phyloP scores from a whole-genome alignment of 2,329 filamentous ascomycete species.

The Fusarium devonianum region DNA sequence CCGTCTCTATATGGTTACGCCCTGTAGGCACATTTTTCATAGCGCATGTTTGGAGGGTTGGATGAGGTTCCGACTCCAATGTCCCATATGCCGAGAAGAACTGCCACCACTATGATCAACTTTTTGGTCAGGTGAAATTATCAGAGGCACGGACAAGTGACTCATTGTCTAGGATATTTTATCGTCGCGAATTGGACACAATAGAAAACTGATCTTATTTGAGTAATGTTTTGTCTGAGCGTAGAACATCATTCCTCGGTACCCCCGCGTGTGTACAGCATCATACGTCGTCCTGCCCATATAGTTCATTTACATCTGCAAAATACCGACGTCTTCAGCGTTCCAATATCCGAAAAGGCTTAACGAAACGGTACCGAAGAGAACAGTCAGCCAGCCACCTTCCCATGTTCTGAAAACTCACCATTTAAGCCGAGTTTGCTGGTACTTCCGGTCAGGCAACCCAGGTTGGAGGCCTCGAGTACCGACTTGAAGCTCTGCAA shows the following conservation, averaged over 20 bases:
- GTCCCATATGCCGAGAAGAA: constrained; percentile 92
- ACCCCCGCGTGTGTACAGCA: too few species aligned
- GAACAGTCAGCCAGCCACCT: not conserved
- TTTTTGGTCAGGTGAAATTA: not conserved
- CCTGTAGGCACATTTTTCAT: constrained; percentile 96
- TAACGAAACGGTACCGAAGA: too few species aligned
- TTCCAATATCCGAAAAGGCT: not conserved
- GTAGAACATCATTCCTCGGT: too few species aligned
- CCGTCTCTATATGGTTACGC: constrained; percentile 94
- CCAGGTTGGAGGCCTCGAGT: constrained; percentile 59
- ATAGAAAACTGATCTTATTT: not conserved
- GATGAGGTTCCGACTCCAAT: constrained; percentile 93
- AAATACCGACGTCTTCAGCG: not conserved
- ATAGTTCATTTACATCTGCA: not conserved
- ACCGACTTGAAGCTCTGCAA: constrained; percentile 61
- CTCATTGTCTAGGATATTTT: too few species aligned
- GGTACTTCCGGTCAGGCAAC: constrained; percentile 55
- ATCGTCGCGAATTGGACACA: not conserved
- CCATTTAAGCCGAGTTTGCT: constrained; percentile 58
- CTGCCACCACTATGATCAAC: constrained; percentile 76
- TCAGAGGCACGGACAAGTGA: too few species aligned
- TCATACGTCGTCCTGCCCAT: not conserved
- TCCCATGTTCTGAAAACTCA: constrained; percentile 35
- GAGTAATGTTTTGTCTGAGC: not conserved
- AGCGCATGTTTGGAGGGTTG: constrained; percentile 90